Percentiles rank a stretch among this genome's conserved stretches.
Conservation (phyloP, 768 basidiomycete genomes). For the Lentinula guzmanii region DNA sequence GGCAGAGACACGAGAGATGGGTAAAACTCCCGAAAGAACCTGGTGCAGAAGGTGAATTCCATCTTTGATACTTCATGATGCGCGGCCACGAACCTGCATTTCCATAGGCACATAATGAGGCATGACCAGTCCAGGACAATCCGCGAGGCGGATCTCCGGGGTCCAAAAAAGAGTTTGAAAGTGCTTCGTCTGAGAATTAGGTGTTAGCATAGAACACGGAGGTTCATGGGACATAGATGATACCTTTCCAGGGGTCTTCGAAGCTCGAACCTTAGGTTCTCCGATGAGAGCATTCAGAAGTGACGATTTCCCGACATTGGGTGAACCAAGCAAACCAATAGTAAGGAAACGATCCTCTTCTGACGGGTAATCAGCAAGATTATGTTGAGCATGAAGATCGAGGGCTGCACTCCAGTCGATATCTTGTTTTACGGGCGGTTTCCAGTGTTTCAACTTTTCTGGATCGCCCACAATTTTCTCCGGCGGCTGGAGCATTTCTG, state of each 20-base stretch:
- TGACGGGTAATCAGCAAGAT: not conserved
- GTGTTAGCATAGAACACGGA: not conserved
- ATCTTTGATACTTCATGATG: not conserved
- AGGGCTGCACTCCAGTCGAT: slow-evolving; percentile 74
- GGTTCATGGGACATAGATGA: not conserved
- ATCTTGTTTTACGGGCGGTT: slow-evolving; percentile 50
- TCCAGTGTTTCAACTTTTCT: slow-evolving; percentile 54
- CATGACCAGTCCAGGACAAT: slow-evolving; percentile 94
- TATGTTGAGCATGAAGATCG: slow-evolving; percentile 32
- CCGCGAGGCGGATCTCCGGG: slow-evolving; percentile 78
- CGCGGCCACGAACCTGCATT: slow-evolving; percentile 49
- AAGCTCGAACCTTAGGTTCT: slow-evolving; percentile 68
- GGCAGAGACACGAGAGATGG: slow-evolving; percentile 80
- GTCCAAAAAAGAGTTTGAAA: slow-evolving; percentile 94
- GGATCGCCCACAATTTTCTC: slow-evolving; percentile 43
- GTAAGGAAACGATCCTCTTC: slow-evolving; percentile 60
- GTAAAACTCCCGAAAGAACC: slow-evolving; percentile 66
- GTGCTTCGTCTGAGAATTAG: slow-evolving; percentile 70
- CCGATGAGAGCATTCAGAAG: slow-evolving; percentile 90
- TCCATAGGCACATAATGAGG: slow-evolving; percentile 81
- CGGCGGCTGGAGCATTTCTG: slow-evolving; percentile 64
- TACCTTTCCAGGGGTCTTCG: slow-evolving; percentile 84
- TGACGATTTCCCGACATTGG: slow-evolving; percentile 94
- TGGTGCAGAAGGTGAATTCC: slow-evolving; percentile 16
- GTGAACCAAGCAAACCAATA: slow-evolving; percentile 84